Evolutionary conservation across 2,329 filamentous ascomycete species (phyloP), one percentile per base, ranked within the genome.

Genomic region (Dendrostoma leiphaemia): DNA sequence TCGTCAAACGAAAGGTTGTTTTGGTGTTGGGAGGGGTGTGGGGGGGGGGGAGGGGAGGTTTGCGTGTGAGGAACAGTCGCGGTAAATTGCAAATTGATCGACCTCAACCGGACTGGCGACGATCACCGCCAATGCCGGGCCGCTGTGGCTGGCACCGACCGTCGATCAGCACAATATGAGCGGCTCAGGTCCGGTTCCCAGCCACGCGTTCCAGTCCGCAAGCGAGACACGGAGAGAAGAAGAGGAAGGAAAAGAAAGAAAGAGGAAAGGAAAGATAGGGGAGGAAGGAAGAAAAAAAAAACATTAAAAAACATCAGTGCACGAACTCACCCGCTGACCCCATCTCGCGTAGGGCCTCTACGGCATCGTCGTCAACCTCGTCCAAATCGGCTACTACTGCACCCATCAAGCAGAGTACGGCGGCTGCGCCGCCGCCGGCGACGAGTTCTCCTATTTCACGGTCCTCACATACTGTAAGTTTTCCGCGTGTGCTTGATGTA

Each of bases 381-480:
- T 86, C 75, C 81, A 83, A 65, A 83, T 91, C 66, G 84, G 76
- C 57, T 89, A 81, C 77, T 72, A 82, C 57, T 84, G 84, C 64
- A 72, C 76, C n/a, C 77, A 82, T 66, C 31, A 19, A 28, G 44
- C 41, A 8, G 67, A 69, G 31, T 61, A 65, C 10, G 73, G 73
- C 57, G 73, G 78, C 46, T 79, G 77, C 65, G 60, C 65, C 31
- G 65, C 64, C 1, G 79, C 82, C 24, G 72, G 75, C 49, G 70
- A 75, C 43, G 80, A 79, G 43, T 94, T 95, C 74, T 90, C 85
- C 63, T 95, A 84, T 77, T 95, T 96, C 75, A 95, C 91, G 26
- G 77, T 85, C 64, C 75, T 94, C 55, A 90, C 88, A 9, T 94
- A 87, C 77, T 94, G 89, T n/a, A n/a, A n/a, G n/a, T n/a, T n/a